phyloP scores from a whole-genome alignment of 768 basidiomycete species.

The Boletus vinaceobasis region DNA sequence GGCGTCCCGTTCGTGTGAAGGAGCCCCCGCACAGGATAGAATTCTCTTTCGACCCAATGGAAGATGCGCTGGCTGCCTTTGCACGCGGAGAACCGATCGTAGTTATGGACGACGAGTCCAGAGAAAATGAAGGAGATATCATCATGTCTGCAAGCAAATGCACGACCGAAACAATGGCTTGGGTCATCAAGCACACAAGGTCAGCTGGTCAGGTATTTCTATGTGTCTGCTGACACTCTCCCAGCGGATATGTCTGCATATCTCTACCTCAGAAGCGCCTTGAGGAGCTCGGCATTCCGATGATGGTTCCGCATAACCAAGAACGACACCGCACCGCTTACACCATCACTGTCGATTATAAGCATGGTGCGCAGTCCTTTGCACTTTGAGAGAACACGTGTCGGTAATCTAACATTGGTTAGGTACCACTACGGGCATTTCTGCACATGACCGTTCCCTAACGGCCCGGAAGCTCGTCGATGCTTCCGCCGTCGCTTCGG shows the following conservation, averaged over 20 bases:
- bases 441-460: slow-evolving; percentile 89
- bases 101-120: slow-evolving; percentile 93
- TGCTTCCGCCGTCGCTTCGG: slow-evolving; percentile 47
- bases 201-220: slow-evolving; percentile 33
- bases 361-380: slow-evolving; percentile 52
- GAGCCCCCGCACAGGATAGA: slow-evolving; percentile 22
- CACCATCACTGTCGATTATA: slow-evolving; percentile 93
- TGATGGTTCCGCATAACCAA: slow-evolving; percentile 92
- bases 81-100: slow-evolving; percentile 85
- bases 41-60: slow-evolving; percentile 77
- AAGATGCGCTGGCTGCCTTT: slow-evolving; percentile 76
- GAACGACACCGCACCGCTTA: slow-evolving; percentile 94
- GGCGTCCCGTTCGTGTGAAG: slow-evolving; percentile 23
- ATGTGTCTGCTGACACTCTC: slow-evolving; percentile 10
- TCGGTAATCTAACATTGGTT: neutral
- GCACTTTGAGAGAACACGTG: neutral
- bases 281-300: slow-evolving; percentile 74
- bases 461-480: slow-evolving; percentile 83
- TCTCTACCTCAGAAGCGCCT: slow-evolving; percentile 76
- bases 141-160: slow-evolving; percentile 82
- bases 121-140: slow-evolving; percentile 98
- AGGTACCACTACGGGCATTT: slow-evolving; percentile 96
- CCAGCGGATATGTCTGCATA: slow-evolving; percentile 91
- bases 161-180: slow-evolving; percentile 97
- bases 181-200: slow-evolving; percentile 98